phyloP scores from a whole-genome alignment of 2,329 filamentous ascomycete genomes.

The Elsinoe arachidis region DNA sequence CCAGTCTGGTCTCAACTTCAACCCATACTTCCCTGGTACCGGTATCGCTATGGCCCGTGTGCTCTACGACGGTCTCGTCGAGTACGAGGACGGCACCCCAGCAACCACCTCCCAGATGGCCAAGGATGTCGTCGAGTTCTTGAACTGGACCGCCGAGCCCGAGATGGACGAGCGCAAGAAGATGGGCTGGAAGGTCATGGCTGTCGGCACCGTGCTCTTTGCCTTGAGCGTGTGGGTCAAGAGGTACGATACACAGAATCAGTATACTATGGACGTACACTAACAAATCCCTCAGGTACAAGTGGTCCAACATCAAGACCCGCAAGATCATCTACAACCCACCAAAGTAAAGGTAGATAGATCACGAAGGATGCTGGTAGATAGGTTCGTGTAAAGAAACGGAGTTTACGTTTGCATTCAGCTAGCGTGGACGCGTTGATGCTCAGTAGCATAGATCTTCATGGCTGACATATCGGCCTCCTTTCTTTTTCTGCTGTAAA shows the following conservation, averaged over 20 bases:
- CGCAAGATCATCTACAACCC: constrained; percentile 87
- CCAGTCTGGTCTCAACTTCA: constrained; percentile 92
- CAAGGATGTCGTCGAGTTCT: constrained; percentile 97
- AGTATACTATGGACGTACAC: constrained; percentile 13
- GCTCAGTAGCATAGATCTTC: constrained; percentile 9
- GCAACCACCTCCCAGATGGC: constrained; percentile 98
- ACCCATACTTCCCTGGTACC: constrained; percentile 98
- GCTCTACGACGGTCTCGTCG: constrained; percentile 91
- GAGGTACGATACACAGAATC: constrained; percentile 44
- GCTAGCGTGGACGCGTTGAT: constrained; percentile 1
- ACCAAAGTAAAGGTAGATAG: constrained; percentile 34
- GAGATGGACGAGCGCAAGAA: constrained; percentile 99
- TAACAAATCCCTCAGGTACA: constrained; percentile 54
- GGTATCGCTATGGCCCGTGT: constrained; percentile 99
- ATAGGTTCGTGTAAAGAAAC: background rate
- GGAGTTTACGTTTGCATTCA: background rate
- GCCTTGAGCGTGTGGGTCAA: constrained; percentile 94
- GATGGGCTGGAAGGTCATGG: constrained; percentile 96
- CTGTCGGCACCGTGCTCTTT: constrained; percentile 68
- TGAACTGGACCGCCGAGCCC: constrained; percentile 98
- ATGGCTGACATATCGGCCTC: background rate
- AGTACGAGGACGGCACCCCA: constrained; percentile 94
- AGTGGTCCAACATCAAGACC: constrained; percentile 94
- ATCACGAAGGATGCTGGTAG: background rate
- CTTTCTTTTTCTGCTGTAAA: constrained; percentile 10